Base-by-base conservation (phyloP, 768 basidiomycete genomes). In the Macrolepiota fuliginosa region DNA sequence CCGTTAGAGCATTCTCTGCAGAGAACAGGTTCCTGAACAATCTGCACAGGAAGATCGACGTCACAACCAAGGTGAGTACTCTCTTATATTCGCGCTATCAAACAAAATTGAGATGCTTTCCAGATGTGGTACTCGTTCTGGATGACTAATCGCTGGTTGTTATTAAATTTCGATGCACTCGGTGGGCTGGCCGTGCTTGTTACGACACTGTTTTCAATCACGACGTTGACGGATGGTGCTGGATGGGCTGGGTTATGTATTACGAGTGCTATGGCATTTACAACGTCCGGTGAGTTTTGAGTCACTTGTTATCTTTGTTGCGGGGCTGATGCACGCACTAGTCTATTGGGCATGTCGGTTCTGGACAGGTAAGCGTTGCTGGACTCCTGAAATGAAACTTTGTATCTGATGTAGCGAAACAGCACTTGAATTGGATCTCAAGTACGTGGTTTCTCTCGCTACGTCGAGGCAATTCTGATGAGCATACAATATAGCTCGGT, bases 61-160 rank as follows among this genome's bases (percentile, higher is more conserved):
- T n/a, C n/a, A n/a, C 89, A n/a, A 93, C 85, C 12, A 85, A 88
- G 83, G 90, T 89, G 58, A 19, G 49, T 35, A 5, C 15, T n/a
- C 11, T 37, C 39, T 6, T 36, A 50, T 3, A 6, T 5, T 22
- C 19, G 12, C 13, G 36, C 17, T 17, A 24, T 17, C n/a, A n/a
- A 51, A 35, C 19, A 17, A 7, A 13, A 10, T 19, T 53, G 52
- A 11, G 19, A 13, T 25, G 25, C 15, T 19, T 1, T 11, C 1
- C 62, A 87, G 87, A 90, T 91, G 89, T 91, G 88, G 89, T 91
- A 92, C 69, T 82, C 77, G 13, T 90, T 90, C 73, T 94, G 93
- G 93, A 93, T 94, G n/a, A n/a, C n/a, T n/a, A n/a, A n/a, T n/a
- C n/a, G n/a, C n/a, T n/a, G n/a, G n/a, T n/a, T n/a, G n/a, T 74